A percentile compares a stretch with the other conserved stretches of the same genome.
Evolutionary conservation across 1,284 basidiomycete species (phyloP).

Genomic region (Sanguinoderma infundibulare): DNA sequence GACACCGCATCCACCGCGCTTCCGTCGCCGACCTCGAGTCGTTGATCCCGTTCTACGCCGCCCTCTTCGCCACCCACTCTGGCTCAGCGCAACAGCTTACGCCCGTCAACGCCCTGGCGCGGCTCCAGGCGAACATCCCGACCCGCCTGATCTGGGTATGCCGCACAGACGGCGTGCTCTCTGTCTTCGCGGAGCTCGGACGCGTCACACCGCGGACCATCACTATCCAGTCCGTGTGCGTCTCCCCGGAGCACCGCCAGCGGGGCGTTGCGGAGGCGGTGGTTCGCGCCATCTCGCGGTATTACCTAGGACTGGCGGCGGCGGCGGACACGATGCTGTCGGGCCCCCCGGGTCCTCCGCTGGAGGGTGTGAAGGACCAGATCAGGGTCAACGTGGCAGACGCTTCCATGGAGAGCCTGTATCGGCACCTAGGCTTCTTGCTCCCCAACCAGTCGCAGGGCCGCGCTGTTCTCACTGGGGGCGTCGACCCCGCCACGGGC

Average conservation of each 20-base stretch:
- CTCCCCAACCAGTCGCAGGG: slow-evolving; percentile 6
- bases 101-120: slow-evolving; percentile 8
- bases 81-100: neutral
- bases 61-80: slow-evolving; percentile 16
- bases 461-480: neutral
- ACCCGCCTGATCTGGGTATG: slow-evolving; percentile 24
- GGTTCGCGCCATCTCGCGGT: slow-evolving; percentile 26
- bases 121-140: slow-evolving; percentile 9
- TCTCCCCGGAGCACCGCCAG: slow-evolving; percentile 24
- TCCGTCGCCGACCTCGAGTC: slow-evolving; percentile 17
- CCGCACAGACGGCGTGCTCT: slow-evolving; percentile 15
- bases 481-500: slow-evolving; percentile 10
- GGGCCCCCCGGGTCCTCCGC: slow-evolving; percentile 11
- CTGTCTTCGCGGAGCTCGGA: slow-evolving; percentile 25
- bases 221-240: slow-evolving; percentile 32
- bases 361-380: slow-evolving; percentile 11
- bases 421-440: slow-evolving; percentile 12
- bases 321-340: slow-evolving; percentile 14
- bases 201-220: slow-evolving; percentile 27
- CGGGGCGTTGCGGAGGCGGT: slow-evolving; percentile 31
- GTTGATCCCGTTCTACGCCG: slow-evolving; percentile 24
- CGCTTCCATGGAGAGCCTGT: slow-evolving; percentile 2
- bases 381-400: slow-evolving; percentile 13
- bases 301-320: slow-evolving; percentile 24
- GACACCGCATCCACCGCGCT: slow-evolving; percentile 12